Percentiles rank a stretch among this genome's conserved stretches.
These are phyloP conservation scores for Clarireedia homoeocarpa DNA, from an alignment of 2,329 filamentous ascomycete species.

Conservation along the genomic window DNA sequence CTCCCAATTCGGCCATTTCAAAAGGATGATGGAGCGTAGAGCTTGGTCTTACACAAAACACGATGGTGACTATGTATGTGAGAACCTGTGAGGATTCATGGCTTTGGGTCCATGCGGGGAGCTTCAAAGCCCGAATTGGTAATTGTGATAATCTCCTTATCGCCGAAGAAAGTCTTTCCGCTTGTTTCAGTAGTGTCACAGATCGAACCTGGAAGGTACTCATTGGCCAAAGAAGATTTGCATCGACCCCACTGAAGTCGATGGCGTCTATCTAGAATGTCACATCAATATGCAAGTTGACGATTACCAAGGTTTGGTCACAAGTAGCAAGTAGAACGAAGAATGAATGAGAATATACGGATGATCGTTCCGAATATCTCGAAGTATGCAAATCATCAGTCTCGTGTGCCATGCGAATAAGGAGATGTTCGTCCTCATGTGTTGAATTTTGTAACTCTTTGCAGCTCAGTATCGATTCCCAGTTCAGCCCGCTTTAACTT, in stretches of 20 bases:
- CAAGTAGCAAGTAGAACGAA: background rate
- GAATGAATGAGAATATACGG: background rate
- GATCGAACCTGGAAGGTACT: background rate
- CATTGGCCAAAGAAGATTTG: background rate
- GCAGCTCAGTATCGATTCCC: too few species aligned
- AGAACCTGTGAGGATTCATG: background rate
- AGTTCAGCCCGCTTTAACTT: background rate
- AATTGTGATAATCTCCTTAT: background rate
- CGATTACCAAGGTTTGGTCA: background rate
- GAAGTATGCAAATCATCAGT: background rate
- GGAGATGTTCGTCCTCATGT: too few species aligned
- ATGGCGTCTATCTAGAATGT: constrained; percentile 5
- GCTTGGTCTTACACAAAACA: background rate
- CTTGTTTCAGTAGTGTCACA: constrained; percentile 6
- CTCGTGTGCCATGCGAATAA: background rate
- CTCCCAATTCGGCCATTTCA: background rate
- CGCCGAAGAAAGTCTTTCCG: background rate
- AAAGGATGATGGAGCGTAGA: background rate
- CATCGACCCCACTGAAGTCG: background rate
- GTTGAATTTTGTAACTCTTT: too few species aligned
- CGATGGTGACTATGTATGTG: background rate
- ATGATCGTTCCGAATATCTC: too few species aligned
- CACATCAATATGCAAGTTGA: background rate
- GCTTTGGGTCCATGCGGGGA: background rate
- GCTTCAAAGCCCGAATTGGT: background rate